Percentiles rank a stretch among this genome's conserved stretches.
Conservation (phyloP, 169 alveolate species). For the Perkinsus chesapeaki region DNA sequence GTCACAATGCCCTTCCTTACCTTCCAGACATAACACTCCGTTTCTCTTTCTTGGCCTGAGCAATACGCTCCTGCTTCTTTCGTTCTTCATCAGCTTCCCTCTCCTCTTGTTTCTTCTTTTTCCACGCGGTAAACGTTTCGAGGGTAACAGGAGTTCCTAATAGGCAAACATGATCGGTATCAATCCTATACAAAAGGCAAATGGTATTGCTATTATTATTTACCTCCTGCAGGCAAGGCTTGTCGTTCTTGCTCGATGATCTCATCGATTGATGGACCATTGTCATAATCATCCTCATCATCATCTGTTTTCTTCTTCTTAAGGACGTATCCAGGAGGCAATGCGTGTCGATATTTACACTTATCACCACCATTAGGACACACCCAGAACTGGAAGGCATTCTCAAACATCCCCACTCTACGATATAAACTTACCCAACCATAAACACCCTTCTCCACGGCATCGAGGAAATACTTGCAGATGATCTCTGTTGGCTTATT, state of each 20-base stretch:
- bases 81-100: slow-evolving; percentile 59
- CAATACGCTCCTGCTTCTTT: slow-evolving; percentile 57
- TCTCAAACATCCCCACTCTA: background rate
- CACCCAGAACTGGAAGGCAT: slow-evolving; percentile 98
- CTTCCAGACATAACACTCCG: slow-evolving; percentile 33
- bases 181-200: no score
- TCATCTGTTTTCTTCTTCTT: slow-evolving; percentile 33
- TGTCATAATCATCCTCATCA: slow-evolving; percentile 60
- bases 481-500: slow-evolving; percentile 73
- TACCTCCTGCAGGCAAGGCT: slow-evolving; percentile 21
- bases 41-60: slow-evolving; percentile 43
- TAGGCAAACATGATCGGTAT: no score
- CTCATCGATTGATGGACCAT: slow-evolving; percentile 72
- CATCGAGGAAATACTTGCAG: slow-evolving; percentile 90
- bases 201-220: background rate
- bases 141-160: slow-evolving; percentile 77
- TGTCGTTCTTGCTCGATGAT: slow-evolving; percentile 80
- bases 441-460: slow-evolving; percentile 77
- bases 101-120: slow-evolving; percentile 60
- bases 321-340: slow-evolving; percentile 88
- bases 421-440: background rate
- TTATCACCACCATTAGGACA: slow-evolving; percentile 98
- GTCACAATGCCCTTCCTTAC: slow-evolving; percentile 24
- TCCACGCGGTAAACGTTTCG: slow-evolving; percentile 85
- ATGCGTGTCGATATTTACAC: slow-evolving; percentile 93